These are phyloP conservation scores for Stachybotrys chlorohalonatus DNA, from an alignment of 2,329 filamentous ascomycete species.

Conservation along the genomic window DNA sequence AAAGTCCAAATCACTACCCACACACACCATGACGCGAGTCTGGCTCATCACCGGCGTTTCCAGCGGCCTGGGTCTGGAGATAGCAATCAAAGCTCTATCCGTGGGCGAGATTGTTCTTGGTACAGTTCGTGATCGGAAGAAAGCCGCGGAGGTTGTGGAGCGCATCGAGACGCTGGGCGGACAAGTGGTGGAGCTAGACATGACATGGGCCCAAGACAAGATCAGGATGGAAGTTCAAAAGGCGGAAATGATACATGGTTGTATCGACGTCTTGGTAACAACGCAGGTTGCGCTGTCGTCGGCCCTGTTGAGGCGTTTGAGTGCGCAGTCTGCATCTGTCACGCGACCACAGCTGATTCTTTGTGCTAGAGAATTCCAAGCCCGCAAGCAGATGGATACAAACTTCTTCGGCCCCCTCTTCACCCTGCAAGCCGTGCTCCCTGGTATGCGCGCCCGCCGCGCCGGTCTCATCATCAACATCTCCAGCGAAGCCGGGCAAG, in stretches of 20 bases:
- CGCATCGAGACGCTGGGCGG: constrained; percentile 14
- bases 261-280: constrained; percentile 42
- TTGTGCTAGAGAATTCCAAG: constrained; percentile 23
- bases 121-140: constrained; percentile 8
- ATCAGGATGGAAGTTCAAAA: constrained; percentile 13
- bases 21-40: not conserved
- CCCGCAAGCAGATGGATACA: constrained; percentile 30
- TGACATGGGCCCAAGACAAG: constrained; percentile 12
- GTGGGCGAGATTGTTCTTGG: constrained; percentile 11
- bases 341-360: not conserved
- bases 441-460: constrained; percentile 31
- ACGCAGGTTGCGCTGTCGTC: constrained; percentile 31
- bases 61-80: constrained; percentile 12
- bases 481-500: constrained; percentile 33
- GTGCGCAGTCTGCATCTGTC: not conserved
- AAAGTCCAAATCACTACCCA: no score
- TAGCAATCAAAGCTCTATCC: constrained; percentile 8
- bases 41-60: constrained; percentile 15
- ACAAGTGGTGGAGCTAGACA: constrained; percentile 17
- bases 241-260: constrained; percentile 15
- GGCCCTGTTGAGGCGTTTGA: constrained; percentile 6
- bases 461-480: constrained; percentile 37
- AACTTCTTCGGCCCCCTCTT: constrained; percentile 41
- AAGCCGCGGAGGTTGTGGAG: constrained; percentile 8
- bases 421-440: constrained; percentile 36